phyloP scores from a whole-genome alignment of 176 grass and related monocot genomes.

The Raddia distichophylla region DNA sequence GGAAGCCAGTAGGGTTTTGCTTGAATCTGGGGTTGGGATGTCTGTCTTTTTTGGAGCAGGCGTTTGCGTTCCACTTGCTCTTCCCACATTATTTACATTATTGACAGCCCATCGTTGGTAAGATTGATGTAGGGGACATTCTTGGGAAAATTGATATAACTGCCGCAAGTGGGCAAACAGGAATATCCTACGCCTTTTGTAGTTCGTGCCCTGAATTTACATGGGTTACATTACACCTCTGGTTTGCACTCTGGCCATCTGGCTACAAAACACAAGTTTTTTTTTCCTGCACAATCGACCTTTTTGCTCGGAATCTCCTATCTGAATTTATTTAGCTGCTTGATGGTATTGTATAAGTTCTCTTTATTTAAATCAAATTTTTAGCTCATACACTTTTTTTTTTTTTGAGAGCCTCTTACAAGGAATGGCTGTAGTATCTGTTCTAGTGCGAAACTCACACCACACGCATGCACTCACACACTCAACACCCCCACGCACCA shows the following conservation, averaged over 20 bases:
- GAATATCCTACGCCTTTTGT: conserved; percentile 32
- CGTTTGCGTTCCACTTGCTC: conserved; percentile 40
- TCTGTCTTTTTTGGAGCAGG: conserved; percentile 76
- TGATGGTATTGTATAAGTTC: not conserved
- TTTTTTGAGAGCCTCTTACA: no score
- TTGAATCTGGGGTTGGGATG: conserved; percentile 64
- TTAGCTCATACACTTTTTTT: no score
- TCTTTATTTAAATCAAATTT: not conserved
- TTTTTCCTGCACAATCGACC: conserved; percentile 6
- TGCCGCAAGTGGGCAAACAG: conserved; percentile 32
- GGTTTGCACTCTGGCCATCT: conserved; percentile 3
- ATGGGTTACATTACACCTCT: not conserved
- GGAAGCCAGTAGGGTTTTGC: conserved; percentile 51
- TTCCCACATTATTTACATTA: conserved; percentile 44
- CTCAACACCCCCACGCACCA: no score
- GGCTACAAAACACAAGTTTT: conserved; percentile 27
- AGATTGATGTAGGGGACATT: conserved; percentile 67
- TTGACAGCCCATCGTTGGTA: conserved; percentile 44
- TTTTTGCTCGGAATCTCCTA: not conserved
- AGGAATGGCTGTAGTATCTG: no score
- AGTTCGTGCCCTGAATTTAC: conserved; percentile 37
- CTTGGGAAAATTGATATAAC: conserved; percentile 58
- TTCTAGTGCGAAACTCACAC: no score
- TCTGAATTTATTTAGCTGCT: not conserved
- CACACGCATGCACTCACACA: no score